phyloP scores from a whole-genome alignment of 2,329 filamentous ascomycete genomes.

The Aureobasidium leucospermi region DNA sequence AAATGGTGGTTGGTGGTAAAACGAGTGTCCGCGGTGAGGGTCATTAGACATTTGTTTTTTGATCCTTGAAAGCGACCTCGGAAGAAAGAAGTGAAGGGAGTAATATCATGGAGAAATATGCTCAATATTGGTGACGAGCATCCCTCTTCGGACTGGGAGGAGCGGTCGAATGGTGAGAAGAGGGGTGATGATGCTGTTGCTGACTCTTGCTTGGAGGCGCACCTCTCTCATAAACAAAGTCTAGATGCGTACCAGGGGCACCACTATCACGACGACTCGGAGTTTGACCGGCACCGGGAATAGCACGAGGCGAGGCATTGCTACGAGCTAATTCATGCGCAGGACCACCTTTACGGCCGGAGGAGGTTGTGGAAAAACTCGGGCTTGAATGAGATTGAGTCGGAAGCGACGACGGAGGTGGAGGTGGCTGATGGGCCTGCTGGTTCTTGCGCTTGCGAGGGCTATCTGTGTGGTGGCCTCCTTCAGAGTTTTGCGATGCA shows the following conservation, averaged over 20 bases:
- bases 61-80: background rate
- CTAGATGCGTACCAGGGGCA: constrained; percentile 13
- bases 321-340: constrained; percentile 57
- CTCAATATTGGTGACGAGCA: constrained; percentile 5
- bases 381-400: constrained; percentile 35
- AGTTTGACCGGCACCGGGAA: constrained; percentile 14
- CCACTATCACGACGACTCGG: constrained; percentile 17
- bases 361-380: constrained; percentile 48
- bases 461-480: constrained; percentile 59
- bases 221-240: constrained; percentile 11
- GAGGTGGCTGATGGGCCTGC: constrained; percentile 44
- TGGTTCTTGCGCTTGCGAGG: constrained; percentile 78
- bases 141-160: constrained; percentile 10
- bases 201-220: background rate
- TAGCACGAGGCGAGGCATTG: constrained; percentile 44
- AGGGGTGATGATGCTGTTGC: background rate
- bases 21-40: background rate
- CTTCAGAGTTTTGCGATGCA: constrained; percentile 45
- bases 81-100: background rate
- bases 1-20: background rate
- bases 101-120: background rate
- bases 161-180: constrained; percentile 8
- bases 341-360: constrained; percentile 27
- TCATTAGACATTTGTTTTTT: background rate
- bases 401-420: constrained; percentile 38